Evolutionary conservation across 2,329 filamentous ascomycete species (phyloP).

Genomic region (Orbilia oligospora): DNA sequence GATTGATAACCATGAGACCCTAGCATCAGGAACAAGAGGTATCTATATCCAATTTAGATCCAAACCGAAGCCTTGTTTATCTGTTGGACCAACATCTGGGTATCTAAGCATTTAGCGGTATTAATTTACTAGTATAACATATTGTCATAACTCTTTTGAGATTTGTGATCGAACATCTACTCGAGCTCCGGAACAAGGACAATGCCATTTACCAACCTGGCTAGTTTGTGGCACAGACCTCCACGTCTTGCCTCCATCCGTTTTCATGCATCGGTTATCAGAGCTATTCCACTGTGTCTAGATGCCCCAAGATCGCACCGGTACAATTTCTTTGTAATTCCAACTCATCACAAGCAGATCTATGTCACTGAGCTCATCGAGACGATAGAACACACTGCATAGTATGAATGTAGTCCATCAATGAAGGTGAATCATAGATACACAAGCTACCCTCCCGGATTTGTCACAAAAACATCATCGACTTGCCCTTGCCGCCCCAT

Average conservation of each 20-base stretch:
- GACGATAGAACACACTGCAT: background rate
- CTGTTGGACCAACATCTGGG: background rate
- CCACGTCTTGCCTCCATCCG: slow-evolving; percentile 11
- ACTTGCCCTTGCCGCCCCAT: slow-evolving; percentile 4
- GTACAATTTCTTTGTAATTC: background rate
- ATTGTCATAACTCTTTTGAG: background rate
- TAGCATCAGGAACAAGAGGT: background rate
- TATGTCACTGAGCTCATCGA: background rate
- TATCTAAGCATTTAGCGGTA: background rate
- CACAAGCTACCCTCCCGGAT: slow-evolving; percentile 1
- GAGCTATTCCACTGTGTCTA: background rate
- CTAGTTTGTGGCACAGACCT: slow-evolving; percentile 20
- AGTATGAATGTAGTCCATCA: background rate
- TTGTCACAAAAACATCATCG: slow-evolving; percentile 5
- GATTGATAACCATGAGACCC: background rate
- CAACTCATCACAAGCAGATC: slow-evolving; percentile 11
- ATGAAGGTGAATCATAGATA: slow-evolving; percentile 10
- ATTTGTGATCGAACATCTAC: background rate
- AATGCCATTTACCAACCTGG: background rate
- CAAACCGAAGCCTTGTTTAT: background rate
- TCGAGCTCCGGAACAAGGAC: slow-evolving; percentile 6
- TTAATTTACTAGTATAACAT: background rate
- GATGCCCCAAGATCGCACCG: background rate
- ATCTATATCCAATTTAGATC: background rate
- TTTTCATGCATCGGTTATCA: background rate